Evolutionary conservation across 164 flowering plant genomes (phyloP).

Genomic region (Berberis thunbergii): DNA sequence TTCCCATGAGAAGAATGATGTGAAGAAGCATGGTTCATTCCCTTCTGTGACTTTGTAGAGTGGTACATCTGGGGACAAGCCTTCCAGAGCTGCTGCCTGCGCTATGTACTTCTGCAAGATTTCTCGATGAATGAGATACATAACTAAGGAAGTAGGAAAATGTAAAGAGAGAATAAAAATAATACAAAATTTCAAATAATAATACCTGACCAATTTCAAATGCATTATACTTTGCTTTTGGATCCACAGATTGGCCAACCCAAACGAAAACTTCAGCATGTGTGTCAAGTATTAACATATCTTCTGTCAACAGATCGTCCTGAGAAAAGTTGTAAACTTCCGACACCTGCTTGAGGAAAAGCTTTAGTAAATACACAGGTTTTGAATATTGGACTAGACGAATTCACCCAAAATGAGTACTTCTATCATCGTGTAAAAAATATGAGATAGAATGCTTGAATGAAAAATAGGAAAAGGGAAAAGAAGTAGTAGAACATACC

Average conservation of each 20-base stretch:
- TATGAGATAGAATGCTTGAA: neutral
- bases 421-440: neutral
- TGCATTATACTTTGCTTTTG: conserved; percentile 80
- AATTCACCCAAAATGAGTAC: neutral
- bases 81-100: conserved; percentile 71
- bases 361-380: neutral
- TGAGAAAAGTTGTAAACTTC: conserved; percentile 91
- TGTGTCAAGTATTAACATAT: conserved; percentile 83
- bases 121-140: conserved; percentile 4
- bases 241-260: conserved; percentile 86
- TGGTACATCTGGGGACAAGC: conserved; percentile 69
- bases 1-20: conserved; percentile 92
- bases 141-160: neutral
- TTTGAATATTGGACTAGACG: neutral
- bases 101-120: conserved; percentile 70
- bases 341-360: conserved; percentile 45
- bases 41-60: conserved; percentile 94
- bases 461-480: neutral
- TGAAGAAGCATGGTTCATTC: conserved; percentile 96
- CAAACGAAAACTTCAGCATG: conserved; percentile 97
- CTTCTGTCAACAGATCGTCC: conserved; percentile 97
- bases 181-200: neutral
- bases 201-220: conserved; percentile 91
- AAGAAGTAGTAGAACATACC: conserved; percentile 40
- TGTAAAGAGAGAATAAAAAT: neutral